Conservation (phyloP, 768 basidiomycete genomes). For the Multifurca ochricompacta region DNA sequence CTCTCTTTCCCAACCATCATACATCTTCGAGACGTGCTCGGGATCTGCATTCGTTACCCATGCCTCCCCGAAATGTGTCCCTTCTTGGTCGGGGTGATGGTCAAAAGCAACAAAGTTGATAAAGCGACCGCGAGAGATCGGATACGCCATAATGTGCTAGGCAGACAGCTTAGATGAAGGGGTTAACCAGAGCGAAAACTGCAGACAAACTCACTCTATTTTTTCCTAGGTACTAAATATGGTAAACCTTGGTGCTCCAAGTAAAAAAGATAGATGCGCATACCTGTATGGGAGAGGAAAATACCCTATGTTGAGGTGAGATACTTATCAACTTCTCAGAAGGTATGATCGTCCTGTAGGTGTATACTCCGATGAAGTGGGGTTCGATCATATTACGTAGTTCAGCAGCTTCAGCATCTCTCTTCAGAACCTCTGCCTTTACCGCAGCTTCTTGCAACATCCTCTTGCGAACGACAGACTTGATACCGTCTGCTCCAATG, state of each 20-base stretch:
- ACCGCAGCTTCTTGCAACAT: slow-evolving; percentile 30
- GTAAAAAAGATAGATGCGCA: slow-evolving; percentile 5
- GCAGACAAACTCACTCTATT: slow-evolving; percentile 34
- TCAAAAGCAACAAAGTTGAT: slow-evolving; percentile 36
- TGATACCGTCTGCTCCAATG: slow-evolving; percentile 62
- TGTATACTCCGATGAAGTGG: slow-evolving; percentile 49
- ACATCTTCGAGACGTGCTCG: neutral
- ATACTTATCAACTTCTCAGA: slow-evolving; percentile 37
- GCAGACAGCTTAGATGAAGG: no score
- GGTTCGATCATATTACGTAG: slow-evolving; percentile 39
- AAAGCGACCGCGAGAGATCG: slow-evolving; percentile 47
- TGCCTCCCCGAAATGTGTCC: neutral
- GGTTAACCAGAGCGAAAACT: no score
- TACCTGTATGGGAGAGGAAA: slow-evolving; percentile 45
- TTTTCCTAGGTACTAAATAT: slow-evolving; percentile 45
- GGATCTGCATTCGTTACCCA: slow-evolving; percentile 10
- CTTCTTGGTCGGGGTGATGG: slow-evolving; percentile 4
- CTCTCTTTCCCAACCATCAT: slow-evolving; percentile 10
- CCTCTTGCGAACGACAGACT: slow-evolving; percentile 38
- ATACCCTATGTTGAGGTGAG: slow-evolving; percentile 40
- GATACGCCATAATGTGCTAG: slow-evolving; percentile 59
- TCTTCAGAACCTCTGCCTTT: slow-evolving; percentile 31
- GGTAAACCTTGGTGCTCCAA: neutral
- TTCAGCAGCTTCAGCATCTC: slow-evolving; percentile 33
- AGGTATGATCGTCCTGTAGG: slow-evolving; percentile 54